These are phyloP conservation scores for Debaryomyces robertsiae DNA, from an alignment of 1,139 yeast species.

Conservation along the genomic window DNA sequence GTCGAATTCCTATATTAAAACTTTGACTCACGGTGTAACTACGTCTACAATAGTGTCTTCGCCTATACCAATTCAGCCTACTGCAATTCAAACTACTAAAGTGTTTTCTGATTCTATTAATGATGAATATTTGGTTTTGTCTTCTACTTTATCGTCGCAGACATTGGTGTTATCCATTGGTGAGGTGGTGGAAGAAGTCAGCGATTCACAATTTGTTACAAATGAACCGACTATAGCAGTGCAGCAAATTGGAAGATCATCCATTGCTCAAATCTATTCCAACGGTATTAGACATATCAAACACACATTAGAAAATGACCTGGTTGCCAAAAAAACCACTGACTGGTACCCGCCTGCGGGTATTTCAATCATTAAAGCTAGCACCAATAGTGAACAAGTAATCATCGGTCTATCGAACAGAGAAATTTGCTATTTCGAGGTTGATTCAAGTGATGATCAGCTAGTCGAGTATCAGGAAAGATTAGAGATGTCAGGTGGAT, in stretches of 20 bases:
- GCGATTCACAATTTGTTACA: constrained; percentile 60
- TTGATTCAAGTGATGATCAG: constrained; percentile 61
- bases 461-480: constrained; percentile 71
- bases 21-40: constrained; percentile 60
- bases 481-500: constrained; percentile 52
- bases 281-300: constrained; percentile 72
- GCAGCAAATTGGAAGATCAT: constrained; percentile 64
- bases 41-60: constrained; percentile 68
- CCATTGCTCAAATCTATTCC: constrained; percentile 72
- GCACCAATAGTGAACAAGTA: constrained; percentile 69
- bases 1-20: constrained; percentile 48
- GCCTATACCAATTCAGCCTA: constrained; percentile 67
- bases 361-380: constrained; percentile 57
- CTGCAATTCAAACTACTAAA: constrained; percentile 62
- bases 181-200: constrained; percentile 76
- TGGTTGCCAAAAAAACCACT: constrained; percentile 31
- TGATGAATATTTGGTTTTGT: constrained; percentile 68
- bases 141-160: constrained; percentile 57
- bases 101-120: constrained; percentile 42
- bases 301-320: constrained; percentile 22
- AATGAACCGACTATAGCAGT: constrained; percentile 68
- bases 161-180: constrained; percentile 79
- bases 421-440: constrained; percentile 82
- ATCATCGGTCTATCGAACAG: constrained; percentile 70
- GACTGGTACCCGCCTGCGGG: constrained; percentile 92